Evolutionary conservation across 208 protist genomes (phyloP), one percentile per base, ranked within the genome.

Genomic region (Acanthamoeba culbertsoni): DNA sequence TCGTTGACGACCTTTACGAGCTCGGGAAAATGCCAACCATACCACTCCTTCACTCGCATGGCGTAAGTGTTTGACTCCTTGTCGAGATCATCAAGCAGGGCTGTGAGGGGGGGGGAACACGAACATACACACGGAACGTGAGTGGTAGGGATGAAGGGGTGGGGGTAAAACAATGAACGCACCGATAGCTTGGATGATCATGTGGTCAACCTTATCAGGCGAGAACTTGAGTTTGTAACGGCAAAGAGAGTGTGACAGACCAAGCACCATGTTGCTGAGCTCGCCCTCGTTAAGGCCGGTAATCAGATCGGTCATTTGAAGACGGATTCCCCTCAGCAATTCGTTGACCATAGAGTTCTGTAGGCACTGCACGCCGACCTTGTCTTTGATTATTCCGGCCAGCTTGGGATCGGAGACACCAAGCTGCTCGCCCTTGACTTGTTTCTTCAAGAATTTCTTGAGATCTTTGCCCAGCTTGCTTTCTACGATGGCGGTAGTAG

Each of bases 191-290:
- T 99, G 99, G 75, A 99, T 98, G 71, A 99, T 99, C 99, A 99
- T 99, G 94, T 99, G 99, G 94, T 99, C 99, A 88, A 99, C 99
- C 98, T 99, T 99, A 95, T 99, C 99, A 8, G 99, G 98, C 37
- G 97, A 99, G 97, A 99, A 99, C 97, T 99, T 99, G 55, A 99
- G 97, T 96, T 99, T 99, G 97, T 99, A 99, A 93, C 99, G 97
- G 86, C 99, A 99, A 8, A 99, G 97, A 65, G 98, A 98, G 96
- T 99, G 99, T 35, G 99, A 97, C 1, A 99, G 96, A 97, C 99
- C 99, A 43, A 99, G 97, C 18, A 97, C 96, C 94, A 99, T 99
- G 88, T 98, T 96, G 65, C 97, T 98, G 43, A 99, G 77, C 94
- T 99, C 98, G 92, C 97, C 96, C n/a, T 97, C 88, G n/a, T 95